Base-by-base conservation (phyloP, 23 red algal species). In the Cyanidioschyzon merolae region DNA sequence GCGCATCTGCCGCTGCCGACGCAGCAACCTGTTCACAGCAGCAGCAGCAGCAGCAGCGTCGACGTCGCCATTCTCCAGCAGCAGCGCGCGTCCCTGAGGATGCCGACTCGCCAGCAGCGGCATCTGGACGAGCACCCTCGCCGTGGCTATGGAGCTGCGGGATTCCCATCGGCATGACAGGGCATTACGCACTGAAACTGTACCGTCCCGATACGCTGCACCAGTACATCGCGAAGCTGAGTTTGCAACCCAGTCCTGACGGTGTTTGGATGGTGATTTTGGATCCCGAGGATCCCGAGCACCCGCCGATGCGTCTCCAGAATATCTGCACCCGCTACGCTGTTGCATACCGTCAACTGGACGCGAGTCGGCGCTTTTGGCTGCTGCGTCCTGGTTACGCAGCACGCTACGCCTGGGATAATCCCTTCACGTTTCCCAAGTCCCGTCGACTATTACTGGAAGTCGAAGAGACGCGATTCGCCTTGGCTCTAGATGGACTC, bases 341-440 rank as follows among this genome's bases (percentile, higher is more conserved):
- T 29, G 58, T 96, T 34, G 88, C 88, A 1, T 96, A 90, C 75
- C 79, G 83, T 18, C 92, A 96, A 79, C 29, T 86, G 16, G 85
- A 79, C 54, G 79, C 84, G 21, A 86, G 58, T 30, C 78, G 90
- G 29, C 39, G 79, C 40, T 83, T 80, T 45, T 96, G 88, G 92
- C 68, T 96, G 76, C 67, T 96, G 1, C 78, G 88, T 34, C 85
- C 84, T 1, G 84, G 83, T 1, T 83, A 83, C 39, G 80, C 74
- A 24, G 82, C 92, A 50, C 83, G 92, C 18, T 96, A 96, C 82
- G 85, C 92, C 15, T 96, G 92, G 92, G 90, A 95, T 40, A 75
- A 95, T 58, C 84, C 82, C 37, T 39, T 84, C 2, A 76, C 83
- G 1, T 40, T 82, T 16, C 76, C 74, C 37, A 38, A 71, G 27